Percentiles rank a stretch among this genome's conserved stretches.
phyloP scores from a whole-genome alignment of 805 yeast genomes.

The Candida mattraensis region DNA sequence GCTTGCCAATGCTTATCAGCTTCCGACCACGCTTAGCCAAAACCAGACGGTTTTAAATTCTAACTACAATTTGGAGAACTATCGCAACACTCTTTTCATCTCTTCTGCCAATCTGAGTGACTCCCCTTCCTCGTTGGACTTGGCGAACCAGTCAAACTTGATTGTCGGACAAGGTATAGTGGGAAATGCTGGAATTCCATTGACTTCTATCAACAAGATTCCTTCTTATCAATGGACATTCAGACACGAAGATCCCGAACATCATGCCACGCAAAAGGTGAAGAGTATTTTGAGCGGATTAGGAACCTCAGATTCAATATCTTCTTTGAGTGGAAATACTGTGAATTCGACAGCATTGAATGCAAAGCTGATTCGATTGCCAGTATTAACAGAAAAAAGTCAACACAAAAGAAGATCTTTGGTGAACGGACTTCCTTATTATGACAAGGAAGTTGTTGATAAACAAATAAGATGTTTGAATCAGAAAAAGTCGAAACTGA shows the following conservation, averaged over 20 bases:
- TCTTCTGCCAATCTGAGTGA: conserved; percentile 21
- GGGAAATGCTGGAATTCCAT: conserved; percentile 34
- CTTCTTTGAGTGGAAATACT: conserved; percentile 28
- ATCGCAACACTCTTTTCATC: conserved; percentile 27
- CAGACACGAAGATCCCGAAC: conserved; percentile 32
- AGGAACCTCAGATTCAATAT: conserved; percentile 25
- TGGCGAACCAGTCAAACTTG: conserved; percentile 20
- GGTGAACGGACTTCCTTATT: conserved; percentile 45
- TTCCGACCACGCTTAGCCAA: conserved; percentile 20
- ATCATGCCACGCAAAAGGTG: conserved; percentile 23
- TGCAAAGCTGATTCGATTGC: conserved; percentile 30
- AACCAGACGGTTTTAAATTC: conserved; percentile 20
- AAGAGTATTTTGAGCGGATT: conserved; percentile 28
- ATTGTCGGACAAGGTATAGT: conserved; percentile 37
- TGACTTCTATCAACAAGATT: conserved; percentile 31
- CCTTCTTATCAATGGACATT: conserved; percentile 37
- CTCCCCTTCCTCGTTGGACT: conserved; percentile 19
- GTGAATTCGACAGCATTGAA: conserved; percentile 27
- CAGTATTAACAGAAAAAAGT: conserved; percentile 21
- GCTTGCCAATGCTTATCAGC: conserved; percentile 23
- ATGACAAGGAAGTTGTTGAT: conserved; percentile 30
- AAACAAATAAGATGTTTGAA: conserved; percentile 26
- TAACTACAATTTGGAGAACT: conserved; percentile 19
- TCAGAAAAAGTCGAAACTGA: conserved; percentile 29
- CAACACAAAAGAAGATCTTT: conserved; percentile 22